Base-by-base conservation (phyloP, 1,284 basidiomycete species). In the Ustilago lituana region DNA sequence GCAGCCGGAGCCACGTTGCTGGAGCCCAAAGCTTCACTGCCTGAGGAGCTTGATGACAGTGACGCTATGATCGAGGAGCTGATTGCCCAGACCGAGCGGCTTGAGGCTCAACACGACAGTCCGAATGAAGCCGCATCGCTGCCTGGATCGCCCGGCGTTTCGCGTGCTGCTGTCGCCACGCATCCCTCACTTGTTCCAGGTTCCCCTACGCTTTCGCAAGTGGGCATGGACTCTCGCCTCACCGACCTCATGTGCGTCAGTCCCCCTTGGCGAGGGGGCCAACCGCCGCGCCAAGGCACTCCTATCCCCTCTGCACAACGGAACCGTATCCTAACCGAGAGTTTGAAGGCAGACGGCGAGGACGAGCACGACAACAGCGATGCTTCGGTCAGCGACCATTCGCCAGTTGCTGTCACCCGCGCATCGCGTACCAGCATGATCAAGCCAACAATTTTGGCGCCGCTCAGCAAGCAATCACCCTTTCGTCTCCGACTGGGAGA, bases 191-290 rank as follows among this genome's bases (percentile, higher is more conserved):
- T 38, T 6, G 37, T 41, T 10, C 61, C 67, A 9, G 29, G 17
- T 1, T 70, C 67, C 3, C 67, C 67, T 11, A 57, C 67, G 2
- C 50, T 70, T 6, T 70, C 67, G 14, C 57, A 64, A 35, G 67
- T 70, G 5, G 67, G 67, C 12, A 70, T 70, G 67, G 67, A 70
- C 41, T 70, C 67, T 33, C 61, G 57, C 8, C 47, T 65, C 3
- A 70, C 67, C 10, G 67, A 65, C 26, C 67, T 70, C 39, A 65
- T 70, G 61, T 56, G 56, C 24, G 47, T 59, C 29, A 65, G 57
- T 36, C 67, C 67, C 2, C 67, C 67, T 2, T 70, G 67, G 67
- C 45, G 49, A 20, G 52, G 53, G 5, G 20, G 32, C 4, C 52
- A 50, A 24, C 49, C 53, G 0, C 49, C 56, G 10, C 52, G 66